Conservation (phyloP, 2,329 filamentous ascomycete genomes). For the Ascocoryne sarcoides region DNA sequence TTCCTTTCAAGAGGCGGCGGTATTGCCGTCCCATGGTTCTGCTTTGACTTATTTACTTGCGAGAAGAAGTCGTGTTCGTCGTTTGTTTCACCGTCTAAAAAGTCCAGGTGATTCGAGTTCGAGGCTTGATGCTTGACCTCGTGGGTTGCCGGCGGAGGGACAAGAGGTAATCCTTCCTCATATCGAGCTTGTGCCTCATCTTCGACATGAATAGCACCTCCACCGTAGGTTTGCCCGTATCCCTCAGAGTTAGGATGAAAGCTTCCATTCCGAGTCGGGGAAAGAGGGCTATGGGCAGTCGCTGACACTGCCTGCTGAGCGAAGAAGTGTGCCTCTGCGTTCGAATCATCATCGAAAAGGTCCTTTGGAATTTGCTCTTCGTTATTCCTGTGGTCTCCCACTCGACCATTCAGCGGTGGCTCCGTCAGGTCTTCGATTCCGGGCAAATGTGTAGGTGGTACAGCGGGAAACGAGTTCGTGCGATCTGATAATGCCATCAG, state of each 20-base stretch:
- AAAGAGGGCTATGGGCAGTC: too few species aligned
- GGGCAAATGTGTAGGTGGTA: constrained; percentile 36
- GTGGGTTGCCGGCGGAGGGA: constrained; percentile 29
- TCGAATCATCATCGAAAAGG: constrained; percentile 31
- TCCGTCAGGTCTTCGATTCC: constrained; percentile 28
- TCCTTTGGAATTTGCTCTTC: constrained; percentile 34
- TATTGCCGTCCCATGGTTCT: constrained; percentile 18
- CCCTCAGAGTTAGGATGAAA: constrained; percentile 2
- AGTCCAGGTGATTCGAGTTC: constrained; percentile 25
- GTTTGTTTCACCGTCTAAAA: constrained; percentile 30
- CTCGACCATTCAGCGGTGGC: constrained; percentile 41
- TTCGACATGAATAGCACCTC: constrained; percentile 30
- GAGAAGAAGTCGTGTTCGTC: constrained; percentile 52
- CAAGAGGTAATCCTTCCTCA: constrained; percentile 62
- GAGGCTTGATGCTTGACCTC: constrained; percentile 17
- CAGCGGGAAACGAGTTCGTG: constrained; percentile 55
- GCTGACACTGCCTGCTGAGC: constrained; percentile 23
- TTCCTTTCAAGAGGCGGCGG: constrained; percentile 49
- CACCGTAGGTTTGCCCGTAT: constrained; percentile 18
- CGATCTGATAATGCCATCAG: constrained; percentile 49
- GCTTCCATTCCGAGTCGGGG: neutral
- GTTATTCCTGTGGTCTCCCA: constrained; percentile 44
- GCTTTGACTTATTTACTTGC: constrained; percentile 24
- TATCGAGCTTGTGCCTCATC: constrained; percentile 48
- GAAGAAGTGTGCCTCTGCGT: constrained; percentile 39